Evolutionary conservation across 192 early-diverging fungal genomes (phyloP), one percentile per base, ranked within the genome.

Genomic region (Pecoramyces ruminantium): DNA sequence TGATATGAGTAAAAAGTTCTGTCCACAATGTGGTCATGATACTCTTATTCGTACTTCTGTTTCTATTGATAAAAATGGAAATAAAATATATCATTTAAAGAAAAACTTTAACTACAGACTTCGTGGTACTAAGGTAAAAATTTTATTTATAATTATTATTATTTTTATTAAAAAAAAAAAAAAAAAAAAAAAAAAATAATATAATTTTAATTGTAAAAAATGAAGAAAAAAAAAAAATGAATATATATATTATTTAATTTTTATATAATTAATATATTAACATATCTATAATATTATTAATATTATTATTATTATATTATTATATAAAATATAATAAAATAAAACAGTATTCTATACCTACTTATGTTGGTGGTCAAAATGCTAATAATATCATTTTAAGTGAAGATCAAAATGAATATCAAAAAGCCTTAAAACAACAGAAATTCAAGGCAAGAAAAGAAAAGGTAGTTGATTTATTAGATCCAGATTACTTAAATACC

Each of bases 1-100:
- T n/a, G 89, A 96, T 78, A 96, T 97, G 95, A 88, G 90, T 38
- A 93, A 92, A 85, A 89, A 95, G 85, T 99, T 99, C 85, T 99
- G 97, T 86, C 92, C 96, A 9, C 86, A 88, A 34, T 99, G 97
- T 86, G 97, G 97, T 81, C 92, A 93, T 83, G 84, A 94, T 42
- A 94, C 96, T 0, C 87, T 99, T 39, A 94, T 92, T 83, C 88
- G 96, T 77, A 93, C 93, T 27, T 90, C 96, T 13, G 92, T 92
- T 27, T 91, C 88, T 30, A 93, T 96, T 0, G 94, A 95, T 78
- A 85, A 89, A 29, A 87, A 94, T 79, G 97, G 97, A 38, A 88
- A 92, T 17, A 87, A 95, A 28, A 90, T 88, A 28, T 92, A 94
- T 77, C 94, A 96, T 81, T 85, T 99, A 16, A 97, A 97, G 86